Evolutionary conservation across 2,329 filamentous ascomycete species (phyloP).

Genomic region (Blastomyces parvus): DNA sequence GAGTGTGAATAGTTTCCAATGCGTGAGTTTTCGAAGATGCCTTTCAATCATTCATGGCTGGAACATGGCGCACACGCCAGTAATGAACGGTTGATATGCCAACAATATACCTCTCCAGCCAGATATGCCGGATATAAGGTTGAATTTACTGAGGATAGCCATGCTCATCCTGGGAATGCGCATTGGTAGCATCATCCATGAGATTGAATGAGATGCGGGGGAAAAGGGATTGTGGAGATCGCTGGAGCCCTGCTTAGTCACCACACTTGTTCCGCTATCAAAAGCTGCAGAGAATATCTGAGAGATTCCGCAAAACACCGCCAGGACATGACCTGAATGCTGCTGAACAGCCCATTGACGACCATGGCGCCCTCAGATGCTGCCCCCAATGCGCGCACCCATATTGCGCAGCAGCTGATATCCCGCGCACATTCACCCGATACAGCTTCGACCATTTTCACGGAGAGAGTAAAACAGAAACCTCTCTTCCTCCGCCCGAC

Average conservation of each 20-base stretch:
- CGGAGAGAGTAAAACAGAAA: conserved; percentile 73
- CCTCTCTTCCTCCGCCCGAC: conserved; percentile 69
- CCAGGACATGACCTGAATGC: neutral
- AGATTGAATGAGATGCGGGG: too few relatives aligned
- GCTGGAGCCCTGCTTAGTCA: neutral
- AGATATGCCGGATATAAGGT: too few relatives aligned
- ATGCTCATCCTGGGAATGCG: too few relatives aligned
- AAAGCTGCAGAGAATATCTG: neutral
- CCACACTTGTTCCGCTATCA: neutral
- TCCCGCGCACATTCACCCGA: conserved; percentile 68
- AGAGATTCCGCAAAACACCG: neutral
- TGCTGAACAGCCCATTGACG: neutral
- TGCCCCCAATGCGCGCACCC: conserved; percentile 18
- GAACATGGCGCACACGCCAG: too few relatives aligned
- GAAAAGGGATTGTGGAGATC: neutral
- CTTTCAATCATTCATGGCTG: too few relatives aligned
- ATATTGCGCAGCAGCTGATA: conserved; percentile 57
- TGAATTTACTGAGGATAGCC: too few relatives aligned
- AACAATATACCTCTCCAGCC: too few relatives aligned
- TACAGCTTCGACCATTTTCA: conserved; percentile 60
- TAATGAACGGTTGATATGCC: too few relatives aligned
- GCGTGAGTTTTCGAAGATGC: too few relatives aligned
- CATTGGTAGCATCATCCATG: too few relatives aligned
- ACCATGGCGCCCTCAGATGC: conserved; percentile 6
- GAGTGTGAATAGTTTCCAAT: too few relatives aligned